Conservation (phyloP, 2,329 filamentous ascomycete species). For the Immersiporthe knoxdaviesiana region DNA sequence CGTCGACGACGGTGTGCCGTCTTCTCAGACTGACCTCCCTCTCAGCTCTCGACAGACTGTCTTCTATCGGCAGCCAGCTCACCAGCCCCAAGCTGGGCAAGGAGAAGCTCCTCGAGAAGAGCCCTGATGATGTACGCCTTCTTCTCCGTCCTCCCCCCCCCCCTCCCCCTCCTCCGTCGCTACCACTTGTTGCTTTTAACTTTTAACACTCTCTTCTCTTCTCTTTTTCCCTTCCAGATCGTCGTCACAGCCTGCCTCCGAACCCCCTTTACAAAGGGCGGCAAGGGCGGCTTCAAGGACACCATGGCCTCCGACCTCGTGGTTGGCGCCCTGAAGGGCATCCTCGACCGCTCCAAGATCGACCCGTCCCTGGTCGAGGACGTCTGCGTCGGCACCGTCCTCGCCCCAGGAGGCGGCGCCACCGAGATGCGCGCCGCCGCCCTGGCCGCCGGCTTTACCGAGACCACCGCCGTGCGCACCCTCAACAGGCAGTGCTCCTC, state of each 20-base stretch:
- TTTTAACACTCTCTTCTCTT: not conserved
- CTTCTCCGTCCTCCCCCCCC: not conserved
- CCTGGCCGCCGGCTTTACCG: slow-evolving; percentile 88
- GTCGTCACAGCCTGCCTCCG: slow-evolving; percentile 93
- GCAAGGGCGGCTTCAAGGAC: slow-evolving; percentile 95
- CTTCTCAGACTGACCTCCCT: slow-evolving; percentile 17
- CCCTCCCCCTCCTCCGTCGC: not conserved
- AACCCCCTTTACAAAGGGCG: slow-evolving; percentile 89
- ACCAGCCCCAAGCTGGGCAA: slow-evolving; percentile 49
- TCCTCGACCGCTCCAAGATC: slow-evolving; percentile 85
- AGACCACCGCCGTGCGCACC: slow-evolving; percentile 79
- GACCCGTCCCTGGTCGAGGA: slow-evolving; percentile 89
- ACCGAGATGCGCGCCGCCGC: slow-evolving; percentile 95
- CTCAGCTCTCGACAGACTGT: slow-evolving; percentile 59
- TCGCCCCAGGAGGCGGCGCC: slow-evolving; percentile 90
- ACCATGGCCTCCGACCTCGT: slow-evolving; percentile 86
- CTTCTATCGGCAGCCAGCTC: slow-evolving; percentile 66
- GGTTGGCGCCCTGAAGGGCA: slow-evolving; percentile 76
- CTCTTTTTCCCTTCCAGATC: slow-evolving; percentile 52
- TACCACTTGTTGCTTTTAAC: not conserved
- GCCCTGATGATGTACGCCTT: slow-evolving; percentile 64
- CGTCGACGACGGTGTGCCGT: not conserved
- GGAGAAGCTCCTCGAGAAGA: slow-evolving; percentile 66
- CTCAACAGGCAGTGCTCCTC: slow-evolving; percentile 95
- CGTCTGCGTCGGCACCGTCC: slow-evolving; percentile 86